Base-by-base conservation (phyloP, 495 filamentous ascomycete species). In the Aspergillus egyptiacus region DNA sequence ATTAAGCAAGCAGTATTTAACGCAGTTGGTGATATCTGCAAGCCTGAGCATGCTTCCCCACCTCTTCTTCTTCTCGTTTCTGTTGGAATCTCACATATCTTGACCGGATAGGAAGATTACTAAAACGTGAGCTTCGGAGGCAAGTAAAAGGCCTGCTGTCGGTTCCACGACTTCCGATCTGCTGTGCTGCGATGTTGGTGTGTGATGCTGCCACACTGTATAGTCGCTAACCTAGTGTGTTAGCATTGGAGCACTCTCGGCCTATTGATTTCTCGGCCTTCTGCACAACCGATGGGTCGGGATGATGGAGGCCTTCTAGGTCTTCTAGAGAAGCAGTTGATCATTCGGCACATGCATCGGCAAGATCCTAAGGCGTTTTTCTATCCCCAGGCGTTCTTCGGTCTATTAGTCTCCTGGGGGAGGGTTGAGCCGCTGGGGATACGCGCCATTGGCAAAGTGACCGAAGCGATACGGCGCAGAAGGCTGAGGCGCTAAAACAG, bases 1-100 rank as follows among this genome's bases (percentile, higher is more conserved):
- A 43, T 42, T 41, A 48, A 50, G 35, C 48, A 51, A 20, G 30
- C 40, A 25, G 33, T 28, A 27, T 39, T 50, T 50, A 56, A 62
- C 58, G 60, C 67, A 66, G 65, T 70, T 70, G 67, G 62, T 67
- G 64, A 69, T 63, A 65, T 55, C 53, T 54, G 49, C 50, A 53
- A 54, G 47, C 44, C 34, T 28, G 30, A 28, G 18, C 24, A 15
- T 23, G 40, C 39, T 35, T 51, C 43, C 38, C 40, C 35, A 33
- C 44, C 40, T 31, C n/a, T 23, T 33, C 30, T 13, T 13, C 27
- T 35, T 39, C n/a, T 44, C n/a, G 28, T 38, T 52, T 35, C 31
- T 43, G 38, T 43, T 37, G 24, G 39, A 34, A 37, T 36, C 33
- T 48, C 38, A 30, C 14, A 27, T 5, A 14, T 24, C 31, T 30